Base-by-base conservation (phyloP, 805 yeast genomes). In the Metschnikowia henanensis region DNA sequence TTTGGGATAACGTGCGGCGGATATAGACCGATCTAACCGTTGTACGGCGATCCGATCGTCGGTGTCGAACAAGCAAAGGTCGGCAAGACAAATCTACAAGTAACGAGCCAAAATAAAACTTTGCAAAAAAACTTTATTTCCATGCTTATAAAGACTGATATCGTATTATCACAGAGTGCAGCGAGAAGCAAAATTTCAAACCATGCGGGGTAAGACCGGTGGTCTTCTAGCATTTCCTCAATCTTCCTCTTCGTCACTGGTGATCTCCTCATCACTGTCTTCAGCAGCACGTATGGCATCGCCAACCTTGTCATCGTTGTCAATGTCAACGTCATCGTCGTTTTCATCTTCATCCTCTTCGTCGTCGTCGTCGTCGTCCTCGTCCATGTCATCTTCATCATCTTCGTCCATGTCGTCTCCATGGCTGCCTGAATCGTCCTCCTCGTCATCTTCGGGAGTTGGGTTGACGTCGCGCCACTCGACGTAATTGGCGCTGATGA, bases 381-480 rank as follows among this genome's bases (percentile, higher is more conserved):
- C 52, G 12, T 57, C 59, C 10, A 46, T 50, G 10, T 45, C 52
- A 3, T 38, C 48, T 9, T 41, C 51, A 0, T 54, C 61, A 6
- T 56, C 58, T 10, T 52, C 61, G 15, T 56, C 65, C 22, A 60
- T 65, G 10, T 62, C 65, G 9, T 56, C 63, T 4, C 46, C 49
- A 38, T 56, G 65, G 43, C 67, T 60, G 16, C 58, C 62, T 35
- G 65, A 58, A 16, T 59, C 64, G 25, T 56, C 60, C 8, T 66
- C 73, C 20, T 80, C 84, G 7, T 78, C 84, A 26, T 82, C 87
- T 33, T 81, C 90, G 29, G 75, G 76, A 35, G 60, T 62, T 6
- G 75, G 75, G 41, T 71, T 69, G 17, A 70, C 76, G 30, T 68
- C 68, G 5, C 66, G 57, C 98, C 98, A 92, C 56, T 90, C 94